Base-by-base conservation (phyloP, 345 rosid species). In the Ceriops zippeliana region DNA sequence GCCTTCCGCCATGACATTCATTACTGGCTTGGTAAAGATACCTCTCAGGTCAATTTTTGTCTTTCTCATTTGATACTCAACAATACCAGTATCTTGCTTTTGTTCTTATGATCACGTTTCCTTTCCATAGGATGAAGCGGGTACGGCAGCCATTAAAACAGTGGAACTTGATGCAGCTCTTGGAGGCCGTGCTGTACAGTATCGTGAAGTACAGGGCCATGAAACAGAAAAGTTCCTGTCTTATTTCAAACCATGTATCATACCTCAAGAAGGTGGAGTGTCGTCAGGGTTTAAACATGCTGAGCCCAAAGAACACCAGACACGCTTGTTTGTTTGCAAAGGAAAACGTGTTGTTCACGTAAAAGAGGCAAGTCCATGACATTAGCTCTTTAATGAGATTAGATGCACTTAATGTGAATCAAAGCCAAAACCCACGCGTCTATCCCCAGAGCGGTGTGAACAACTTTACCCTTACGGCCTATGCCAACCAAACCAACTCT, bases 141-240 rank as follows among this genome's bases (percentile, higher is more conserved):
- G 98, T 80, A 73, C 84, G 59, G 97, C 95, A 63, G 96, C 96
- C 59, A 69, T 90, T 71, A 90, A 84, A 85, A 92, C 98, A 62
- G 92, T 96, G 74, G 99, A 96, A 71, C 82, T 96, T 56, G 99
- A 96, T 87, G 97, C 99, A 61, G 92, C 96, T 21, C 96, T 96
- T 68, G 99, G 99, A 70, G 99, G 99, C 47, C 97, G 96, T 73
- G 99, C 97, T 52, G 97, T 96, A 66, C 99, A 96, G 74, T 96
- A 92, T 82, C 92, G 98, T 78, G 99, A 96, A 86, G 85, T 83
- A 20, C 99, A 96, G 71, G 95, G 98, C 64, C 95, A 96, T 22
- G 99, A 96, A 78, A 86, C 96, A 0, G 98, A 92, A 76, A 96
- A 86, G 83, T 96, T 96, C 71, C 83, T 92, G 56, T 96, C 99